Percentiles rank a stretch among this genome's conserved stretches.
Evolutionary conservation across 208 protist genomes (phyloP).

Genomic region (Leishmania aethiopica): DNA sequence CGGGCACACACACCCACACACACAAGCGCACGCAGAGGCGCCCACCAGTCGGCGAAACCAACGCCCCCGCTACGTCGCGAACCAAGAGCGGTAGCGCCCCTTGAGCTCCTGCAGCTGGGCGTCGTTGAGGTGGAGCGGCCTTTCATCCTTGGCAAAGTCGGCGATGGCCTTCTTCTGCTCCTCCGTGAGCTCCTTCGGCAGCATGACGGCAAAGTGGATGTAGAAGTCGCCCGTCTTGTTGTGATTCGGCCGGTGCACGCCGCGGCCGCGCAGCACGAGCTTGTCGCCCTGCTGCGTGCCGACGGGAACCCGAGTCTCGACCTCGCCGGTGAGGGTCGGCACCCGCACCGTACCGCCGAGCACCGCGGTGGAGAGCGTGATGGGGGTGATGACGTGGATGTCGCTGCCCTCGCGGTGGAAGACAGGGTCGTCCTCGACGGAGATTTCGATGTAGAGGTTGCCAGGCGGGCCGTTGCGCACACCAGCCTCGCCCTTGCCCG

Average conservation of each 20-base stretch:
- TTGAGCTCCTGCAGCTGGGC: slow-evolving; percentile 85
- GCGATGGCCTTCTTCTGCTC: slow-evolving; percentile 75
- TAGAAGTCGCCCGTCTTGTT: slow-evolving; percentile 88
- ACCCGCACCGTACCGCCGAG: slow-evolving; percentile 80
- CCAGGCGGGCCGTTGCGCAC: slow-evolving; percentile 88
- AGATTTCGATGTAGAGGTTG: slow-evolving; percentile 91
- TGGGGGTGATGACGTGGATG: slow-evolving; percentile 83
- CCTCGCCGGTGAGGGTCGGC: slow-evolving; percentile 80
- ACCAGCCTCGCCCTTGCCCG: slow-evolving; percentile 86
- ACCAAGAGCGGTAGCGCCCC: slow-evolving; percentile 82
- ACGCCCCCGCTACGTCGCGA: slow-evolving; percentile 37
- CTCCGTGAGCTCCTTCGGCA: slow-evolving; percentile 85
- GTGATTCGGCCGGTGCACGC: slow-evolving; percentile 83
- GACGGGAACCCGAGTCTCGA: slow-evolving; percentile 84
- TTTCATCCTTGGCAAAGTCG: slow-evolving; percentile 88
- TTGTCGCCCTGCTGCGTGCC: slow-evolving; percentile 92
- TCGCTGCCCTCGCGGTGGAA: slow-evolving; percentile 88
- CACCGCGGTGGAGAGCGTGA: slow-evolving; percentile 77
- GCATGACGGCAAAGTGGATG: slow-evolving; percentile 88
- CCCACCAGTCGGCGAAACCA: neutral
- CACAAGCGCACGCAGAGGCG: neutral
- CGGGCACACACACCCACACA: neutral
- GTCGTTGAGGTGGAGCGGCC: slow-evolving; percentile 73
- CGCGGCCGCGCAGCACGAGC: slow-evolving; percentile 83
- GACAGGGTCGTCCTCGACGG: slow-evolving; percentile 84